These are phyloP conservation scores for Aspergillus brunneoviolaceus DNA, from an alignment of 2,329 filamentous ascomycete species.

Conservation along the genomic window DNA sequence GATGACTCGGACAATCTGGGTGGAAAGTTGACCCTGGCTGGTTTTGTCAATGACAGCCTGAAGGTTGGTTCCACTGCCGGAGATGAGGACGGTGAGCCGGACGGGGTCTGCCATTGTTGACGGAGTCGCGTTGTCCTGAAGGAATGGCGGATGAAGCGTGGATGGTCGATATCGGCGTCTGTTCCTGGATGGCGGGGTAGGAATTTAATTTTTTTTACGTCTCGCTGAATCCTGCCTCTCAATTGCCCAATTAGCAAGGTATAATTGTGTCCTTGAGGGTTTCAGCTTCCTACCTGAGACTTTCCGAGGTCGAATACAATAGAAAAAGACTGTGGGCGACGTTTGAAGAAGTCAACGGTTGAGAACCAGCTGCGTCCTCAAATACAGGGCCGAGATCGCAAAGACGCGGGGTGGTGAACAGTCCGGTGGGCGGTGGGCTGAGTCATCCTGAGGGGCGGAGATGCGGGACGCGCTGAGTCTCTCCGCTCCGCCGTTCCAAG, in stretches of 20 bases:
- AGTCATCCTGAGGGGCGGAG: constrained; percentile 14
- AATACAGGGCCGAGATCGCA: neutral
- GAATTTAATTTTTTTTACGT: neutral
- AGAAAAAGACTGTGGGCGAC: neutral
- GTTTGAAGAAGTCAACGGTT: neutral
- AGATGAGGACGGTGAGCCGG: constrained; percentile 67
- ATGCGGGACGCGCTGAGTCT: constrained; percentile 5
- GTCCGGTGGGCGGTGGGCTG: constrained; percentile 9
- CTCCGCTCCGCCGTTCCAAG: constrained; percentile 2
- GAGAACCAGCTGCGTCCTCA: neutral
- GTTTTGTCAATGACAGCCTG: constrained; percentile 71
- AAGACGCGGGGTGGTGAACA: constrained; percentile 4
- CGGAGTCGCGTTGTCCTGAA: neutral
- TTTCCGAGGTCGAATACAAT: neutral
- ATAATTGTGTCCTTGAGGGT: neutral
- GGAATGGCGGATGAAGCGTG: neutral
- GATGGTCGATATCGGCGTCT: neutral
- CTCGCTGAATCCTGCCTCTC: neutral
- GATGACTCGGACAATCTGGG: constrained; percentile 62
- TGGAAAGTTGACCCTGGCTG: constrained; percentile 49
- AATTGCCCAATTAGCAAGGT: neutral
- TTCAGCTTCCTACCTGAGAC: neutral
- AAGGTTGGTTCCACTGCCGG: constrained; percentile 73
- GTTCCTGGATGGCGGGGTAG: constrained; percentile 1
- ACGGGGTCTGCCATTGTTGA: constrained; percentile 33